A percentile compares a stretch with the other conserved stretches of the same genome.
Evolutionary conservation across 2,329 filamentous ascomycete genomes (phyloP).

Genomic region (Phyllosticta citrichinensis): DNA sequence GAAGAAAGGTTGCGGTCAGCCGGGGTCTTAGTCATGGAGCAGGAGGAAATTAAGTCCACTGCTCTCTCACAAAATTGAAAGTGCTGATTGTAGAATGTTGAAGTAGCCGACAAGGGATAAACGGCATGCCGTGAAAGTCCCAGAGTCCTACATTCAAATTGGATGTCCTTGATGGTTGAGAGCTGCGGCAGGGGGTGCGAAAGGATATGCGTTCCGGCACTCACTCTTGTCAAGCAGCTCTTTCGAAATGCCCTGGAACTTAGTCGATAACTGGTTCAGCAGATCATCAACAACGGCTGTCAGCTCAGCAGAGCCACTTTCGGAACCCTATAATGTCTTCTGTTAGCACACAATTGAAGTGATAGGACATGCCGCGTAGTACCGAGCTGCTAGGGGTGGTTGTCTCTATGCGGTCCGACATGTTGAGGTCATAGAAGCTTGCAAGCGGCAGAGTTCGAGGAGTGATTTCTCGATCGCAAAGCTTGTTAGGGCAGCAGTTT

Average conservation of each 20-base stretch:
- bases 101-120: no score
- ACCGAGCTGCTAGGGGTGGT: constrained; percentile 6
- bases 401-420: constrained; percentile 11
- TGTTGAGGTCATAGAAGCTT: background rate
- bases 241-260: constrained; percentile 74
- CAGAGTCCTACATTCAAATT: no score
- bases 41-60: background rate
- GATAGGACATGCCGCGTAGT: background rate
- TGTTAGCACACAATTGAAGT: background rate
- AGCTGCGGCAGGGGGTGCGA: no score
- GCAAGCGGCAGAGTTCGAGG: background rate
- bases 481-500: background rate
- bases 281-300: constrained; percentile 77
- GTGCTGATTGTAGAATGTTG: background rate
- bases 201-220: constrained; percentile 21
- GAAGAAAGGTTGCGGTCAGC: background rate
- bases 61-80: background rate
- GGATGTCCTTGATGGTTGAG: no score
- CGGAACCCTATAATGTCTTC: background rate
- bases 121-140: no score
- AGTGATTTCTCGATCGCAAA: background rate
- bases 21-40: background rate
- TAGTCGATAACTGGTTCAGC: constrained; percentile 71
- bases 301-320: constrained; percentile 46
- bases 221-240: constrained; percentile 84